phyloP scores from a whole-genome alignment of 2,329 filamentous ascomycete genomes.

The Fonsecaea erecta region DNA sequence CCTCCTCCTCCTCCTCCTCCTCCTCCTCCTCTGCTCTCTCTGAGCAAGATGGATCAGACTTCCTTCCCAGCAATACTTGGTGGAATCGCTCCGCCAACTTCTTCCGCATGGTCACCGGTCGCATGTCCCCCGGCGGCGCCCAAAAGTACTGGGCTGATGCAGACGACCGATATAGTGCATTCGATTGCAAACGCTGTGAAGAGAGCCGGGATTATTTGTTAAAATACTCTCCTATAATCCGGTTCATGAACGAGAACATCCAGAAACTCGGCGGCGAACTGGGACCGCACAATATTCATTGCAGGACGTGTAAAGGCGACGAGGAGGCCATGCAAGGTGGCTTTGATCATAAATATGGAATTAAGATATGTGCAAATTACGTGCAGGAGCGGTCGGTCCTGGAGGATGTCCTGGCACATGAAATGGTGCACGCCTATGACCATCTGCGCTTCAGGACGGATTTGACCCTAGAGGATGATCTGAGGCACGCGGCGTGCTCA shows the following conservation, averaged over 20 bases:
- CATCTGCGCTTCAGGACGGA: conserved; percentile 90
- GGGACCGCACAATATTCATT: conserved; percentile 75
- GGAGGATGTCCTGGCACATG: conserved; percentile 93
- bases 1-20: conserved; percentile 3
- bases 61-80: conserved; percentile 46
- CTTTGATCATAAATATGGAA: conserved; percentile 84
- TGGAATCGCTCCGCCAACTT: conserved; percentile 75
- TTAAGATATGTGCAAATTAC: conserved; percentile 90
- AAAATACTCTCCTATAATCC: conserved; percentile 80
- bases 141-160: conserved; percentile 78
- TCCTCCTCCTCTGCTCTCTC: conserved; percentile 31
- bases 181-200: conserved; percentile 82
- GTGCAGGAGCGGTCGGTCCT: conserved; percentile 77
- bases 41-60: conserved; percentile 18
- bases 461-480: conserved; percentile 66
- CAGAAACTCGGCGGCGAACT: conserved; percentile 76
- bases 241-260: conserved; percentile 84
- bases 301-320: conserved; percentile 66
- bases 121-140: conserved; percentile 69
- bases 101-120: conserved; percentile 78
- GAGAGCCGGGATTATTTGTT: conserved; percentile 82
- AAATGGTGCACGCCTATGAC: conserved; percentile 98
- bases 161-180: conserved; percentile 74
- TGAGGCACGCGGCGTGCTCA: conserved; percentile 90
- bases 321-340: conserved; percentile 75